Evolutionary conservation across 495 filamentous ascomycete genomes (phyloP).

Genomic region (Aspergillus haitiensis): DNA sequence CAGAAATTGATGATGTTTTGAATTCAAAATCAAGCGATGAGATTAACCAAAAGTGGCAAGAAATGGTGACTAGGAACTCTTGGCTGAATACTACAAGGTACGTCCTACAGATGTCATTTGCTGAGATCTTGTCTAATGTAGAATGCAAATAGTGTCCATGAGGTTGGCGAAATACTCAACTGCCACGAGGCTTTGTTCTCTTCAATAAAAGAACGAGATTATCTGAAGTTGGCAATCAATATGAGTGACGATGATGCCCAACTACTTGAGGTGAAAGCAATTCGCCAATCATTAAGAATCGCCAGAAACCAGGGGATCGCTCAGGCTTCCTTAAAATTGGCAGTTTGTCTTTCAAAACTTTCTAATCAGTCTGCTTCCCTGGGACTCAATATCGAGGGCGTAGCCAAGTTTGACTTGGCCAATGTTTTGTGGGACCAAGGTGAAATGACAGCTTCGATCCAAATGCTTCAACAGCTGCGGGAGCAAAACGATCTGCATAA

Average conservation of each 20-base stretch:
- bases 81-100: conserved; percentile 83
- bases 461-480: conserved; percentile 76
- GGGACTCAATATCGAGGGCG: conserved; percentile 73
- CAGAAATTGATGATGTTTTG: conserved; percentile 78
- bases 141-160: conserved; percentile 61
- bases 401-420: conserved; percentile 74
- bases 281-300: conserved; percentile 71
- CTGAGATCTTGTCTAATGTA: conserved; percentile 16
- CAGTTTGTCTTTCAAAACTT: conserved; percentile 75
- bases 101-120: conserved; percentile 24
- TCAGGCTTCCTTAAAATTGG: conserved; percentile 81
- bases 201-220: conserved; percentile 65
- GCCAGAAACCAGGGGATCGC: conserved; percentile 74
- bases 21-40: conserved; percentile 56
- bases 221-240: conserved; percentile 59
- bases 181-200: conserved; percentile 81
- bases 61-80: conserved; percentile 61
- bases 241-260: conserved; percentile 62
- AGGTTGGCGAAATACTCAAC: conserved; percentile 77
- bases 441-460: conserved; percentile 86
- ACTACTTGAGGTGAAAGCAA: conserved; percentile 67
- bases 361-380: conserved; percentile 63
- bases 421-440: conserved; percentile 94
- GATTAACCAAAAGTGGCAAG: conserved; percentile 59
- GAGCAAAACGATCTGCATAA: conserved; percentile 60